phyloP scores from a whole-genome alignment of 495 filamentous ascomycete genomes.

The Penicillium chermesinum region DNA sequence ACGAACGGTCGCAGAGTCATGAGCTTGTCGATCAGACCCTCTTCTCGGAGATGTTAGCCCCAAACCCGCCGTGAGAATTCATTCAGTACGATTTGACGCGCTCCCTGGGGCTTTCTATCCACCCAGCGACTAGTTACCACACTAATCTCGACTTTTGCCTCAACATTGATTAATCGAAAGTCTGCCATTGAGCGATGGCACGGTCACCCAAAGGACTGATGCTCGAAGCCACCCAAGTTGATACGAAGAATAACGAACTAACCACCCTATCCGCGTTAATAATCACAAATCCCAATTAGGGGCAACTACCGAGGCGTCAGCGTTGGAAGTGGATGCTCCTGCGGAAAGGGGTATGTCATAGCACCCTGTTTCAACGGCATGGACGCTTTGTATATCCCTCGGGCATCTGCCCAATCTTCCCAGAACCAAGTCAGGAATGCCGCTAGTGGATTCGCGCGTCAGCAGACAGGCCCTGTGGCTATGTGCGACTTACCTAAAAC shows the following conservation, averaged over 20 bases:
- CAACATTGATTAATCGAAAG: neutral
- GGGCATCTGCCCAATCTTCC: too few relatives aligned
- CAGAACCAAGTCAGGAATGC: too few relatives aligned
- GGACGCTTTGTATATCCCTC: neutral
- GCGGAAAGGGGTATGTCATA: neutral
- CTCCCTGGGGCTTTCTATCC: neutral
- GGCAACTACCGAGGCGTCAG: neutral
- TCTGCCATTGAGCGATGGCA: too few relatives aligned
- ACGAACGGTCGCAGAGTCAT: conserved; percentile 6
- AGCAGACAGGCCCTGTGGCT: too few relatives aligned
- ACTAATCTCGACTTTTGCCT: neutral
- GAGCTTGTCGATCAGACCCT: conserved; percentile 14
- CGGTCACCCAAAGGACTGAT: neutral
- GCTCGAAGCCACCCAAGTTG: neutral
- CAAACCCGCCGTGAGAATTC: conserved; percentile 1
- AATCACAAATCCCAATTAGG: neutral
- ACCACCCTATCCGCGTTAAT: neutral
- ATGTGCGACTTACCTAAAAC: too few relatives aligned
- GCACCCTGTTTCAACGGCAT: neutral
- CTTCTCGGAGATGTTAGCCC: neutral
- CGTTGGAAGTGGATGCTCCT: neutral
- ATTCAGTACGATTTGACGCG: neutral
- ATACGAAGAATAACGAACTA: neutral
- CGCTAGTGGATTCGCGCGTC: too few relatives aligned
- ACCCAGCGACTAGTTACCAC: neutral